These are phyloP conservation scores for Ormosia emarginata DNA, from an alignment of 306 rosid species.

Conservation along the genomic window DNA sequence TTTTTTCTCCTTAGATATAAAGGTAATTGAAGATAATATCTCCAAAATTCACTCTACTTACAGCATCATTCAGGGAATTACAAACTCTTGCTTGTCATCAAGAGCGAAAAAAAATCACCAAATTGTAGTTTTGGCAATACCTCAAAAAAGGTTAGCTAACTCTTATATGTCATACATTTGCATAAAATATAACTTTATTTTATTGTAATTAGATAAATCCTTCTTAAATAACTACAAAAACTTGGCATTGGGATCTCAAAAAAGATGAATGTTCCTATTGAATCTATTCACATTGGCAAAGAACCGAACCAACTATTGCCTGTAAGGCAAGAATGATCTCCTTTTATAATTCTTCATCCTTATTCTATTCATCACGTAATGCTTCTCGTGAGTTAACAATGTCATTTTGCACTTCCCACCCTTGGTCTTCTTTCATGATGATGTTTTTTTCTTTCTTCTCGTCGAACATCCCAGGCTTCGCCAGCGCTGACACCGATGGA, in stretches of 20 bases:
- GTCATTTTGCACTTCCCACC: slow-evolving; percentile 2
- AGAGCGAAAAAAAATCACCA: neutral
- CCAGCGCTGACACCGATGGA: neutral
- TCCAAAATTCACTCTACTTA: neutral
- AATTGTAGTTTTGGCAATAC: neutral
- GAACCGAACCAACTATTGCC: slow-evolving; percentile 47
- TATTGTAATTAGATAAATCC: neutral
- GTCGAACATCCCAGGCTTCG: neutral
- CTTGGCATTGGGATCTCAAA: neutral
- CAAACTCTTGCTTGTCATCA: too few species aligned
- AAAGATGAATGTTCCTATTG: slow-evolving; percentile 55
- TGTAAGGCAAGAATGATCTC: slow-evolving; percentile 60
- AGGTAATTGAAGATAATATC: neutral
- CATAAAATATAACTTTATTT: neutral
- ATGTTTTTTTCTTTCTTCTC: neutral
- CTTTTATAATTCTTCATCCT: slow-evolving; percentile 41
- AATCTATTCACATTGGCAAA: slow-evolving; percentile 39
- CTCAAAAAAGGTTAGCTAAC: neutral
- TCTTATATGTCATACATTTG: neutral
- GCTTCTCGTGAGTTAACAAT: slow-evolving; percentile 54
- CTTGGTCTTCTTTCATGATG: neutral
- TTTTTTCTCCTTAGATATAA: neutral
- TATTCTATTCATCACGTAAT: slow-evolving; percentile 43
- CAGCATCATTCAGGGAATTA: neutral
- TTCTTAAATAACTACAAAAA: neutral